Base-by-base conservation (phyloP, 495 filamentous ascomycete species). In the Tricharina praecox region DNA sequence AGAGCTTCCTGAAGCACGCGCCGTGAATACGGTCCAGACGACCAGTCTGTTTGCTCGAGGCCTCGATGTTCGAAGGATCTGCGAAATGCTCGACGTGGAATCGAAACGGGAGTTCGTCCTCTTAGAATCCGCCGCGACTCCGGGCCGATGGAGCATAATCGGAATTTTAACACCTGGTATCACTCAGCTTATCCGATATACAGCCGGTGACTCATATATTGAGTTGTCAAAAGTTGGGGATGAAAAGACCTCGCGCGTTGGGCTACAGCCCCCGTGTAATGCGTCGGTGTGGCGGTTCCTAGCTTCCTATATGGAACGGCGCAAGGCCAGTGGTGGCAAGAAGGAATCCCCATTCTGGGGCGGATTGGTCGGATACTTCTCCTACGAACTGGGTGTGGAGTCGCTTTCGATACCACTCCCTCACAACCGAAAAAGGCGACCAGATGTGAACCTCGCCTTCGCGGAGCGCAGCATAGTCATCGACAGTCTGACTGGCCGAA, bases 301-400 rank as follows among this genome's bases (percentile, higher is more conserved):
- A 3, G 69, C 76, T 9, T 61, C 59, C 3, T 73, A 81, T 49
- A 76, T 80, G 66, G 64, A 73, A 33, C 60, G 65, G 47, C 68
- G 66, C 35, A 68, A 61, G 45, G 66, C 71, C 18, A 62, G 50
- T 3, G 60, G 66, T 19, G 71, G 54, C 21, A 36, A 66, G 1
- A 44, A 53, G 1, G 59, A 62, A 26, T 63, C 65, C 33, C 87
- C 69, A 1, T 97, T 97, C 56, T 78, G 85, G 67, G 88, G 87
- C 35, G 88, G 88, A 0, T 77, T 95, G 40, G 73, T 95, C 62
- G 90, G 90, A 0, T 93, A 81, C 56, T 79, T 86, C 37, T 84
- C 82, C 0, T 95, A 95, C 51, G 88, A 97, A 59, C 70, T 85
- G 40, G 84, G 86, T 0, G 67, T 95, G 0, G 60, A 70, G 20